Evolutionary conservation across 2,329 filamentous ascomycete species (phyloP), one percentile per base, ranked within the genome.

Genomic region (Colletotrichum ledebouriae): DNA sequence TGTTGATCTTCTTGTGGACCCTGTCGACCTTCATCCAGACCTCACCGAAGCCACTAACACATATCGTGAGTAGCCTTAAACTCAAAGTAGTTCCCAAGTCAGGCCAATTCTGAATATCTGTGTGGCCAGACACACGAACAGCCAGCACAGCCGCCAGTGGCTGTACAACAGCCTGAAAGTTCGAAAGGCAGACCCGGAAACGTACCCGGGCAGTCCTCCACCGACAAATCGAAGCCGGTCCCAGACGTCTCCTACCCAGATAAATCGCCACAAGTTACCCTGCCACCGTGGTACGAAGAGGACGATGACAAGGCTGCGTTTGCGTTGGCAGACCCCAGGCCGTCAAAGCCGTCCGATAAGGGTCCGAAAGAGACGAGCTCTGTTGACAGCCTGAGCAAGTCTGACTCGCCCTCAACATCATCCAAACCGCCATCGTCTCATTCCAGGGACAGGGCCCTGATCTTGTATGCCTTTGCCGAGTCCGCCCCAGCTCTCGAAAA

Each of bases 391-490:
- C 15, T 22, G 33, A 46, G 20, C 56, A 44, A 44, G 47, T n/a
- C 11, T 37, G 49, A 12, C 13, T 41, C 49, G 9, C 17, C 47
- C 5, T 33, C 41, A 4, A 59, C 59, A 22, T 29, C 46, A 12
- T 13, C 62, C 7, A 39, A 39, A 15, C 17, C 59, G 6, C 15
- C 46, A 17, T 53, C 62, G 3, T 22, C 50, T 20, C 20, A 33
- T 25, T 22, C 57, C 12, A 50, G 29, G 4, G 73, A 70, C 42
- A 71, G 71, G 6, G 73, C 74, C 2, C 71, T 80, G 25, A 75
- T 80, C 46, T 70, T 78, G 3, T 81, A 81, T 55, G 76, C 75
- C 49, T 81, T 77, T 70, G 73, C 75, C 33, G 79, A 81, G 65
- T 77, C 77, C n/a, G 71, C 71, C 1, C 64, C 63, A 39, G 74